Percentiles rank a stretch among this genome's conserved stretches.
Conservation (phyloP, 768 basidiomycete species). For the Termitomyces bulborhizus region DNA sequence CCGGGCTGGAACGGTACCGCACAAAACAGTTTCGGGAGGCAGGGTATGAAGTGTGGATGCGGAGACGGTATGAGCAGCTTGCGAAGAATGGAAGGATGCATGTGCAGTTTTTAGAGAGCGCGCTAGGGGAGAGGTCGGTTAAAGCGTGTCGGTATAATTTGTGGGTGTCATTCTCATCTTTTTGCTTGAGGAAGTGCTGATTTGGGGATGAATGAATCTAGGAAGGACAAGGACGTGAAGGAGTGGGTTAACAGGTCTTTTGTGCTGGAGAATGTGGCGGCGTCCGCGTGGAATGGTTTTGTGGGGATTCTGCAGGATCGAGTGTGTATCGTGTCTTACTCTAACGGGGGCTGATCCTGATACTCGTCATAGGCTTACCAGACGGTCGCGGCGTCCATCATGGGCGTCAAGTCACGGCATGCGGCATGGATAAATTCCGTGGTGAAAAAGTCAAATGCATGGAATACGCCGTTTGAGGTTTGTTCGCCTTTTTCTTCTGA, state of each 20-base stretch:
- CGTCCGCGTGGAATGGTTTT: conserved; percentile 56
- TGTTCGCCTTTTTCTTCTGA: not conserved
- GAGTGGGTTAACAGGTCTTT: conserved; percentile 45
- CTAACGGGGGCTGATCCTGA: not conserved
- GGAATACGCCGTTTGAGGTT: conserved; percentile 43
- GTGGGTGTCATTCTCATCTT: conserved; percentile 24
- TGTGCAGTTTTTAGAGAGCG: conserved; percentile 44
- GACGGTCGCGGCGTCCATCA: conserved; percentile 52
- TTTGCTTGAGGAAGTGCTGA: not conserved
- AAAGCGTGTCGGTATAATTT: conserved; percentile 58
- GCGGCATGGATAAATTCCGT: conserved; percentile 55
- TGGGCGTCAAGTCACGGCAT: conserved; percentile 56
- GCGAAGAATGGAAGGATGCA: conserved; percentile 43
- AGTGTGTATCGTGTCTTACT: not conserved
- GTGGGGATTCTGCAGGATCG: conserved; percentile 22
- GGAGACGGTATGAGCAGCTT: conserved; percentile 44
- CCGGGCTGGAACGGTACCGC: conserved; percentile 34
- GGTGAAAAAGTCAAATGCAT: conserved; percentile 20
- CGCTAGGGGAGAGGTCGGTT: conserved; percentile 31
- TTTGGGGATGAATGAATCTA: conserved; percentile 5
- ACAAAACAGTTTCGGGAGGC: conserved; percentile 34
- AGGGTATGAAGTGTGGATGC: conserved; percentile 40
- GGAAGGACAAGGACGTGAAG: conserved; percentile 37
- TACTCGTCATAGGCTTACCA: conserved; percentile 31
- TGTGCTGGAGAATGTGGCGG: conserved; percentile 49